phyloP scores from a whole-genome alignment of 2,329 filamentous ascomycete species.

The Mycosphaerella sp. region DNA sequence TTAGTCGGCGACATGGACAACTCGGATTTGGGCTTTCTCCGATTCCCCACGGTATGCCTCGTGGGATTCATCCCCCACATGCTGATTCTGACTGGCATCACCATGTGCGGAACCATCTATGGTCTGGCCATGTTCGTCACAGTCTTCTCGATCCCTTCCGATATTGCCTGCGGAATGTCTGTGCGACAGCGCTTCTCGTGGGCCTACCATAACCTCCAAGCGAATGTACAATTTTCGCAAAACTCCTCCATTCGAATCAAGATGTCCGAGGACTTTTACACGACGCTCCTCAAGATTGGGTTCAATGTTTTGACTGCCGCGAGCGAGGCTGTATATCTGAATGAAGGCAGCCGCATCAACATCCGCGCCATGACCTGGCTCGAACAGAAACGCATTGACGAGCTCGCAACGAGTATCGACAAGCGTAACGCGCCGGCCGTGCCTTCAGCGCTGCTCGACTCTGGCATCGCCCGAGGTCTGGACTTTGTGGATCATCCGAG shows the following conservation, averaged over 20 bases:
- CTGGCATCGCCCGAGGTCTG: conserved; percentile 36
- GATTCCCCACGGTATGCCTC: conserved; percentile 90
- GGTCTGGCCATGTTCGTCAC: conserved; percentile 67
- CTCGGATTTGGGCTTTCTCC: conserved; percentile 63
- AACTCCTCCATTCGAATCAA: conserved; percentile 62
- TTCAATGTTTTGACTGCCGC: conserved; percentile 87
- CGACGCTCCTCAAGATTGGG: conserved; percentile 74
- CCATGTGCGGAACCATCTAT: conserved; percentile 71
- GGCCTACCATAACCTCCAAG: conserved; percentile 86
- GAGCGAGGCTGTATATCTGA: conserved; percentile 91
- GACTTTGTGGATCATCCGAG: conserved; percentile 32
- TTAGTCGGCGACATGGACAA: conserved; percentile 45
- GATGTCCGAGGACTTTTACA: conserved; percentile 93
- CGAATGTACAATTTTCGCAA: conserved; percentile 73
- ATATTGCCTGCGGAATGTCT: conserved; percentile 40
- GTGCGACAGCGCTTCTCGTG: conserved; percentile 56
- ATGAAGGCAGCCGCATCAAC: conserved; percentile 73
- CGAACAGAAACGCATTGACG: conserved; percentile 75
- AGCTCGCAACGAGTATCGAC: conserved; percentile 55
- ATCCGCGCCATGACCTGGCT: conserved; percentile 79
- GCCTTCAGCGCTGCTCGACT: conserved; percentile 39
- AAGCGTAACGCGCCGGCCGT: conserved; percentile 35
- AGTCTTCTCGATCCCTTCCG: conserved; percentile 57
- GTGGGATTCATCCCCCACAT: conserved; percentile 92
- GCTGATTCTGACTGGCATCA: conserved; percentile 73